phyloP scores from a whole-genome alignment of 2,329 filamentous ascomycete species.

The Erysiphe pulchra region DNA sequence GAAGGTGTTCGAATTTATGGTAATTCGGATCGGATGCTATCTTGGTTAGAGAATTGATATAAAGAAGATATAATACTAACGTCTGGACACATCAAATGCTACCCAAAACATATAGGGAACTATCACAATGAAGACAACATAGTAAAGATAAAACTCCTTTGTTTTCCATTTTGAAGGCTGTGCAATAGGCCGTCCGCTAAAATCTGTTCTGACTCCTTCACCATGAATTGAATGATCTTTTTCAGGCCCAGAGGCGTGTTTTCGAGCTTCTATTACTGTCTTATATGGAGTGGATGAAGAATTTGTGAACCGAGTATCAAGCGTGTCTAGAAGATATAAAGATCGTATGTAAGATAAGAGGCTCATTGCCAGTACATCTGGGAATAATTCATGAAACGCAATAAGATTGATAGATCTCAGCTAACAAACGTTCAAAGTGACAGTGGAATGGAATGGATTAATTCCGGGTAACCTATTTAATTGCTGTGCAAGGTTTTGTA shows the following conservation, averaged over 20 bases:
- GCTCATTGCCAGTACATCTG: constrained; percentile 10
- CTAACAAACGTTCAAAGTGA: too few relatives aligned
- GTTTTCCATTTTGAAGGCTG: constrained; percentile 61
- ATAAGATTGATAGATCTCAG: too few relatives aligned
- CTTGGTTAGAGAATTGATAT: constrained; percentile 3
- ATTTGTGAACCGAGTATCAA: constrained; percentile 48
- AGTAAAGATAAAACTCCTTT: constrained; percentile 66
- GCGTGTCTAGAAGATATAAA: constrained; percentile 40
- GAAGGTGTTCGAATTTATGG: constrained; percentile 38
- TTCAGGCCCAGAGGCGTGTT: constrained; percentile 13
- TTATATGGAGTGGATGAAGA: constrained; percentile 43
- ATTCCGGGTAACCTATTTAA: too few relatives aligned
- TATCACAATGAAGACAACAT: constrained; percentile 33
- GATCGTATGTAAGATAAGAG: constrained; percentile 18
- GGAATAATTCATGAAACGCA: neutral
- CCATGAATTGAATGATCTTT: constrained; percentile 9
- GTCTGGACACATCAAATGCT: constrained; percentile 62
- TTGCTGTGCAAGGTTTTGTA: too few relatives aligned
- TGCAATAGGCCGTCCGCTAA: constrained; percentile 19
- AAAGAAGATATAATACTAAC: constrained; percentile 21
- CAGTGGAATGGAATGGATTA: too few relatives aligned
- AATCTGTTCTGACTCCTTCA: constrained; percentile 14
- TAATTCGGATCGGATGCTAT: constrained; percentile 64
- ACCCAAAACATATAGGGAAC: constrained; percentile 80
- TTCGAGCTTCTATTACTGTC: constrained; percentile 25